Conservation (phyloP, 2,329 filamentous ascomycete genomes). For the Aureobasidium uvarum region DNA sequence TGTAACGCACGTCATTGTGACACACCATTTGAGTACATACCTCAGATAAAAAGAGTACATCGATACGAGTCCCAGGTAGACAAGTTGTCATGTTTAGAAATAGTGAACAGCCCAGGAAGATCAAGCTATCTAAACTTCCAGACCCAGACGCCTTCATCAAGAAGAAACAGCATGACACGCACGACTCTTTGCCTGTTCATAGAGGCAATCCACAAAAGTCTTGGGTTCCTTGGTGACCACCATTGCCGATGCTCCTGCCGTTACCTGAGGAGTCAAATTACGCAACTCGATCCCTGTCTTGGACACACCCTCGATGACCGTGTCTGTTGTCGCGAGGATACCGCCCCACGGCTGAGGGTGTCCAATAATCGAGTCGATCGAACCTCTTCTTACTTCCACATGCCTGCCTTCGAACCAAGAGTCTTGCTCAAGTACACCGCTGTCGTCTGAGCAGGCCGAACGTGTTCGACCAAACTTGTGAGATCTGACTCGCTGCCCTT, state of each 20-base stretch:
- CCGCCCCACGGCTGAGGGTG: slow-evolving; percentile 37
- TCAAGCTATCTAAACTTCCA: background rate
- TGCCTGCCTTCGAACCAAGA: slow-evolving; percentile 30
- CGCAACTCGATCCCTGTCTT: slow-evolving; percentile 36
- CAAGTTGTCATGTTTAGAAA: background rate
- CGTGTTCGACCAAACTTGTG: slow-evolving; percentile 24
- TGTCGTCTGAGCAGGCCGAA: slow-evolving; percentile 21
- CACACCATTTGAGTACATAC: too few species aligned
- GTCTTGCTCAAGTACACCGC: slow-evolving; percentile 32
- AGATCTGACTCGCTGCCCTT: slow-evolving; percentile 24
- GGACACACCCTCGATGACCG: slow-evolving; percentile 31
- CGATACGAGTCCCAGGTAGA: background rate
- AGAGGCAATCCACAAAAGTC: slow-evolving; percentile 43
- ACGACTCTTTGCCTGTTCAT: slow-evolving; percentile 29
- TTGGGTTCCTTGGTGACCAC: slow-evolving; percentile 42
- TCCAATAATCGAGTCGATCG: slow-evolving; percentile 1
- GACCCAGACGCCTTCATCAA: background rate
- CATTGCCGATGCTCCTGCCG: slow-evolving; percentile 31
- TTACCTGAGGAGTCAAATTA: slow-evolving; percentile 29
- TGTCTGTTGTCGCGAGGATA: slow-evolving; percentile 41
- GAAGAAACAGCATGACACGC: background rate
- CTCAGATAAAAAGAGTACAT: too few species aligned
- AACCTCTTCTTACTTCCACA: background rate
- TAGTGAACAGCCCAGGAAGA: background rate
- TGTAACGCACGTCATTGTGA: too few species aligned